Conservation (phyloP, 164 flowering plant species). For the Vitis rotundifolia region DNA sequence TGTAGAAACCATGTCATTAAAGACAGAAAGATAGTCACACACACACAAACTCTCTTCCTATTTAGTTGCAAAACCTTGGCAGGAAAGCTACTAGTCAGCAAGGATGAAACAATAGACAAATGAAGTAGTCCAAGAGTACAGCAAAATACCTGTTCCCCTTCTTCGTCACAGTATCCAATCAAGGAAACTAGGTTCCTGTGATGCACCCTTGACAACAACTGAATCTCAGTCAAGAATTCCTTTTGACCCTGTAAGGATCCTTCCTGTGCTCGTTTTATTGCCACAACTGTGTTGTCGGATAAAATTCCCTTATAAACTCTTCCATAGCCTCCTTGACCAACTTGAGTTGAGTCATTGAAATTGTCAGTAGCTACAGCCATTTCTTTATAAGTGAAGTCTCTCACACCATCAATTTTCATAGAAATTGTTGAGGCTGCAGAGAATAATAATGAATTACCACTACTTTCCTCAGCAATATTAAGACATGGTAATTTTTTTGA, state of each 20-base stretch:
- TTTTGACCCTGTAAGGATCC: constrained; percentile 75
- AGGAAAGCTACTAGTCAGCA: not conserved
- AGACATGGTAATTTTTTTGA: no score
- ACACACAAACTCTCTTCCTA: no score
- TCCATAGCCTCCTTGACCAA: constrained; percentile 89
- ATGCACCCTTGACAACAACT: constrained; percentile 71
- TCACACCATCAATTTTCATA: constrained; percentile 71
- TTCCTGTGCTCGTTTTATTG: constrained; percentile 73
- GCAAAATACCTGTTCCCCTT: constrained; percentile 70
- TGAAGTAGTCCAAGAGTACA: not conserved
- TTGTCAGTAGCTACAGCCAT: constrained; percentile 55
- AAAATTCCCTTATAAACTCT: constrained; percentile 68
- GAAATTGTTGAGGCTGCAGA: constrained; percentile 48
- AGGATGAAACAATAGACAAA: not conserved
- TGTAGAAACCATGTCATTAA: no score
- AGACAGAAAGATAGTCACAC: no score
- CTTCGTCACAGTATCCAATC: constrained; percentile 72
- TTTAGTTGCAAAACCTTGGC: no score
- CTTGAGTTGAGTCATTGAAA: constrained; percentile 44
- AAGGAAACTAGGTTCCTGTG: constrained; percentile 75
- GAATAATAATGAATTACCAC: not conserved
- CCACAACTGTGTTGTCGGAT: constrained; percentile 49
- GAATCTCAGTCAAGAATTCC: constrained; percentile 77
- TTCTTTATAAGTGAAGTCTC: constrained; percentile 56
- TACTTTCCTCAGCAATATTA: not conserved